Evolutionary conservation across 2,329 filamentous ascomycete genomes (phyloP), one percentile per base, ranked within the genome.

Genomic region (Alternaria tenuissima): DNA sequence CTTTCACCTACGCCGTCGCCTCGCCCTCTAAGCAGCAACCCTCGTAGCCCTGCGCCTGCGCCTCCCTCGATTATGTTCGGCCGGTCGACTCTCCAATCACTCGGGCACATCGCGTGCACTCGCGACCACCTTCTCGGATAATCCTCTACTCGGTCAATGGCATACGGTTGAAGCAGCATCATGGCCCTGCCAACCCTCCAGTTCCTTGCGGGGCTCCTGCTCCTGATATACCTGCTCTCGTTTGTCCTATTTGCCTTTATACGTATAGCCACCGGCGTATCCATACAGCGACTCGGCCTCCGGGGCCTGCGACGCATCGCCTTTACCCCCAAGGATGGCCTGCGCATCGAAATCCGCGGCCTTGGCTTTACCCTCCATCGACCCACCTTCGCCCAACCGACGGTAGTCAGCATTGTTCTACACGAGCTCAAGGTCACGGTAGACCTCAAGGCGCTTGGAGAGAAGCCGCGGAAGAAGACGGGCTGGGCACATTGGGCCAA

Each of bases 341-440:
- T 97, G 73, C 91, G 91, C 72, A 88, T 99, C 78, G 93, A 97
- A 78, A 89, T 99, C 57, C 89, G 95, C 52, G 92, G 94, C 52
- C 84, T 99, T 53, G 93, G 95, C 44, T 84, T 99, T 70, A 91
- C 92, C 58, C 80, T 98, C 64, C 95, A 99, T 80, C 89, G 94
- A 5, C 95, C 95, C 12, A 98, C 95, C 6, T 98, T 99, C 80
- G 93, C 94, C 47, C 93, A 98, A 78, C 95, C 95, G 44, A 98
- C 96, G 64, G 98, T 94, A 93, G 83, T 97, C 70, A 98, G 94
- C 77, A 85, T 99, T 52, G 91, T 95, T 8, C 81, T 99, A 61
- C 92, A 88, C 71, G 95, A 97, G 75, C 83, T 97, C 51, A 91
- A 89, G 51, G 85, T 99, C 52, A 96, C 92, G 0, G 78, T 98